Evolutionary conservation across 495 filamentous ascomycete genomes (phyloP).

Genomic region (Daldinia concentrica): DNA sequence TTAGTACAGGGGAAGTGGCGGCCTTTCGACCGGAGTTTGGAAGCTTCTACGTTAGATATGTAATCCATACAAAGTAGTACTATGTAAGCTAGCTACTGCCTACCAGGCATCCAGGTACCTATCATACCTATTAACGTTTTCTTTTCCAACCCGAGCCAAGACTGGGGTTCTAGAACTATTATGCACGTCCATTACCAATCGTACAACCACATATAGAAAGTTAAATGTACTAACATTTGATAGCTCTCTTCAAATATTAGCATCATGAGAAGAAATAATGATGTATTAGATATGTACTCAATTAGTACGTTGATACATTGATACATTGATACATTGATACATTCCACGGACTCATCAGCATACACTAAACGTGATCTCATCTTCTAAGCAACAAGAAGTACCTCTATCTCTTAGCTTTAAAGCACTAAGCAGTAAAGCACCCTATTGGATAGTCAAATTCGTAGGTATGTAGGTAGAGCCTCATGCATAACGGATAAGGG

Average conservation of each 20-base stretch:
- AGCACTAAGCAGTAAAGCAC: background rate
- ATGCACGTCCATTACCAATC: background rate
- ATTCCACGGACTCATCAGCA: background rate
- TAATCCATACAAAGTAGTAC: background rate
- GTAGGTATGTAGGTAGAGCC: background rate
- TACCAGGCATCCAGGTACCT: too few species aligned
- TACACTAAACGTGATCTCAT: background rate
- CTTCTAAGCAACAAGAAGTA: background rate
- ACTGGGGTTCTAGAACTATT: background rate
- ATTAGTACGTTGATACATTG: background rate
- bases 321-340: background rate
- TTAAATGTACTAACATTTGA: background rate
- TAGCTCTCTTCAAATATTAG: background rate
- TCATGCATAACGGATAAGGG: background rate
- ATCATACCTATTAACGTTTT: too few species aligned
- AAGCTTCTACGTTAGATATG: slow-evolving; percentile 14
- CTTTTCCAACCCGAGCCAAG: background rate
- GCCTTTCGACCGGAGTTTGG: slow-evolving; percentile 25
- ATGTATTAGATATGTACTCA: background rate
- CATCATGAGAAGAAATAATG: background rate
- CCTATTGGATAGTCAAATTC: background rate
- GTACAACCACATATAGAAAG: background rate
- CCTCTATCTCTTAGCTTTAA: too few species aligned
- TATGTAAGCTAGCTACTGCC: slow-evolving; percentile 6
- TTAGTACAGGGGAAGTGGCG: slow-evolving; percentile 27